Evolutionary conservation across 176 grass and related monocot genomes (phyloP).

Genomic region (Triticum aestivum): DNA sequence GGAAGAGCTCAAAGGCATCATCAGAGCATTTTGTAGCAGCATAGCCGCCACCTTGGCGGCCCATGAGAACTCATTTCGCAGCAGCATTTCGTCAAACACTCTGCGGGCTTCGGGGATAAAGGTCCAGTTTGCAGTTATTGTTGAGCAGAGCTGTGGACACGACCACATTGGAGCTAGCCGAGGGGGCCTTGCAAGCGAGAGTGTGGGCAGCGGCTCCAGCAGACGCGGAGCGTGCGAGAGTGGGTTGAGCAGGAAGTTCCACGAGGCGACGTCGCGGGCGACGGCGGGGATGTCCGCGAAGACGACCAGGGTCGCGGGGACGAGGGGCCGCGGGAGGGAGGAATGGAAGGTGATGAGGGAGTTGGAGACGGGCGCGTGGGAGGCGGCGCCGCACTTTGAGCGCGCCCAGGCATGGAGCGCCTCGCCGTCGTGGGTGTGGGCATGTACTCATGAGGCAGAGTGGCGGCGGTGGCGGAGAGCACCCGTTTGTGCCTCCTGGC

Average conservation of each 20-base stretch:
- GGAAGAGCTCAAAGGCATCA: too few relatives aligned
- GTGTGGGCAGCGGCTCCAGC: background rate
- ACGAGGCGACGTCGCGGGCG: conserved; percentile 46
- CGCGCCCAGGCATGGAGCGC: conserved; percentile 53
- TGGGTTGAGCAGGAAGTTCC: conserved; percentile 72
- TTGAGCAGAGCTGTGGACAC: conserved; percentile 24
- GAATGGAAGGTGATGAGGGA: conserved; percentile 64
- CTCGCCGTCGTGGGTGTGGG: conserved; percentile 19
- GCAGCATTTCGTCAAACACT: too few relatives aligned
- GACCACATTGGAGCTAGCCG: conserved; percentile 39
- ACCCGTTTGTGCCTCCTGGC: too few relatives aligned
- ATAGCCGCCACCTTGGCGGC: too few relatives aligned
- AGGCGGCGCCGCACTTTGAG: conserved; percentile 42
- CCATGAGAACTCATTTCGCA: too few relatives aligned
- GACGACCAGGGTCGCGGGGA: conserved; percentile 27
- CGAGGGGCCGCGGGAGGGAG: conserved; percentile 36
- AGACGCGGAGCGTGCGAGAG: conserved; percentile 16
- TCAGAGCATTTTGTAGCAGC: too few relatives aligned
- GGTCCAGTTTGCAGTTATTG: too few relatives aligned
- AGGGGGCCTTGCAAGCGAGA: conserved; percentile 40
- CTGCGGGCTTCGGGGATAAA: too few relatives aligned
- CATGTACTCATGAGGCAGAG: too few relatives aligned
- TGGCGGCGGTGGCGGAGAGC: conserved; percentile 11
- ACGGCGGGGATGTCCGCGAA: conserved; percentile 39
- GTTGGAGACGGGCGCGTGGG: conserved; percentile 57